Evolutionary conservation across 305 asterid species (phyloP).

Genomic region (Lippia alba): DNA sequence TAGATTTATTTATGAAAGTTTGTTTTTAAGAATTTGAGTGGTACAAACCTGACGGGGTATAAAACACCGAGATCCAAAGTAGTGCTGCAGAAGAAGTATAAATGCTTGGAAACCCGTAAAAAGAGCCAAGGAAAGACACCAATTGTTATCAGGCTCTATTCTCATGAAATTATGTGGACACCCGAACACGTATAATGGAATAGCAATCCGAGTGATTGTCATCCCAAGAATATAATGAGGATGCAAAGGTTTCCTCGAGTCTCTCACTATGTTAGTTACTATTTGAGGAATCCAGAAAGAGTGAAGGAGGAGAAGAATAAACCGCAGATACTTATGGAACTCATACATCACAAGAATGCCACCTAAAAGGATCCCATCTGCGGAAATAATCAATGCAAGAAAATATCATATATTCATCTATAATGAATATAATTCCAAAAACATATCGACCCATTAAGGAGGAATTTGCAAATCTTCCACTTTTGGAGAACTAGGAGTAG

Average conservation of each 20-base stretch:
- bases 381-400: constrained; percentile 36
- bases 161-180: constrained; percentile 98
- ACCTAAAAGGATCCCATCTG: constrained; percentile 96
- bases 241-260: constrained; percentile 93
- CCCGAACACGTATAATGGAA: constrained; percentile 87
- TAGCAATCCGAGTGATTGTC: constrained; percentile 79
- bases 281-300: constrained; percentile 98
- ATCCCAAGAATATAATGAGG: constrained; percentile 95
- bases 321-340: constrained; percentile 76
- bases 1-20: neutral
- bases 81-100: constrained; percentile 88
- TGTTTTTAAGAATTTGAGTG: constrained; percentile 4
- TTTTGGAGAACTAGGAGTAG: no score
- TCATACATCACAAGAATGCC: constrained; percentile 92
- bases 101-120: constrained; percentile 81
- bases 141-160: constrained; percentile 70
- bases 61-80: constrained; percentile 94
- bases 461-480: no score
- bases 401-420: constrained; percentile 20
- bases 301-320: constrained; percentile 82
- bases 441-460: neutral
- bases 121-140: constrained; percentile 79
- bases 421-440: neutral
- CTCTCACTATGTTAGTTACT: constrained; percentile 74
- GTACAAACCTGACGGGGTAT: constrained; percentile 88